A percentile compares a stretch with the other conserved stretches of the same genome.
phyloP scores from a whole-genome alignment of 345 rosid genomes.

The Kernera saxatilis region DNA sequence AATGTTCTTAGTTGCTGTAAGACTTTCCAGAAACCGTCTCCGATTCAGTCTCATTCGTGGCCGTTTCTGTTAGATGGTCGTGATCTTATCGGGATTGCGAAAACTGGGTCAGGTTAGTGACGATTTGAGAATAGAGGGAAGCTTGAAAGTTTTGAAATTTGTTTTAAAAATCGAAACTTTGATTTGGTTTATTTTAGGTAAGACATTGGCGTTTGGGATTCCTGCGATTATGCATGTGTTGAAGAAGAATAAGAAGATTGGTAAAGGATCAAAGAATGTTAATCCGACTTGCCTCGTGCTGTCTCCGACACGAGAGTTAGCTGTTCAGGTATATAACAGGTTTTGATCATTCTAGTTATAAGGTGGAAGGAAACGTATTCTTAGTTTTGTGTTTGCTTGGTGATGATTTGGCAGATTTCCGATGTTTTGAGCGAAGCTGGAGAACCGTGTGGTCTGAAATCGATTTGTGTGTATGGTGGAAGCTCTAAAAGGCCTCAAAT shows the following conservation, averaged over 20 bases:
- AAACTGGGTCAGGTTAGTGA: constrained; percentile 86
- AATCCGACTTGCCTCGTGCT: constrained; percentile 91
- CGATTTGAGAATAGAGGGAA: neutral
- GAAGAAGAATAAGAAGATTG: constrained; percentile 51
- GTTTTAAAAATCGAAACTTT: neutral
- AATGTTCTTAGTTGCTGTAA: constrained; percentile 73
- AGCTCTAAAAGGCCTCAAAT: constrained; percentile 80
- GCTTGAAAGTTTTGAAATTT: neutral
- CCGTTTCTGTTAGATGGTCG: constrained; percentile 87
- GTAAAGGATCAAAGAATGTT: constrained; percentile 42
- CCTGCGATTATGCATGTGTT: constrained; percentile 84
- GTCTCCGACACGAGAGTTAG: constrained; percentile 92
- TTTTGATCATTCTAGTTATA: neutral
- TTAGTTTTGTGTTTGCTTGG: constrained; percentile 10
- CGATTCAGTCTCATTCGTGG: constrained; percentile 92
- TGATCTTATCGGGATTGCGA: constrained; percentile 91
- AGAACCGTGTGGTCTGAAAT: constrained; percentile 56
- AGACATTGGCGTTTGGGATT: constrained; percentile 87
- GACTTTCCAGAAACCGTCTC: constrained; percentile 69
- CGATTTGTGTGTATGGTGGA: constrained; percentile 92
- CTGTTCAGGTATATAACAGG: constrained; percentile 63
- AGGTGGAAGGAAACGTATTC: neutral
- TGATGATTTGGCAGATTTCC: constrained; percentile 50
- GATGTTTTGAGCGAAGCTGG: constrained; percentile 80
- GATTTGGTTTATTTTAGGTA: constrained; percentile 41